Conservation (phyloP, 2,329 filamentous ascomycete species). For the Seiridium cupressi region DNA sequence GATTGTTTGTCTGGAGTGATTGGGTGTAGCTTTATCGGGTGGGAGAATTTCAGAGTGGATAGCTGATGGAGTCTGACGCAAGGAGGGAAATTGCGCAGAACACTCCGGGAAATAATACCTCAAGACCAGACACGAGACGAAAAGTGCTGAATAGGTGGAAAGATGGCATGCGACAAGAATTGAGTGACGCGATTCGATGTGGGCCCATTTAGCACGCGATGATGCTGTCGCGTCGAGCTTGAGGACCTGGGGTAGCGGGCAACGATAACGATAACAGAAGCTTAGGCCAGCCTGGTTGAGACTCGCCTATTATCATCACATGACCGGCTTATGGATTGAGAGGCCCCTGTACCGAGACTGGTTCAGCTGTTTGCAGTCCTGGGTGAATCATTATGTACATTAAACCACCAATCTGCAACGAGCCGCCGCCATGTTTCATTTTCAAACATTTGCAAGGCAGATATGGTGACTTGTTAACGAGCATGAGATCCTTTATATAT, state of each 20-base stretch:
- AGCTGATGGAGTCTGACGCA: too few species aligned
- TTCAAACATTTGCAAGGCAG: too few species aligned
- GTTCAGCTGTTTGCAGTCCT: not conserved
- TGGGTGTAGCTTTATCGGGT: not conserved
- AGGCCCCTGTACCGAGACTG: not conserved
- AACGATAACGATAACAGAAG: not conserved
- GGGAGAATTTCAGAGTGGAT: not conserved
- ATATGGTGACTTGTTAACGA: too few species aligned
- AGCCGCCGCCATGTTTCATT: not conserved
- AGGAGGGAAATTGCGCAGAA: too few species aligned
- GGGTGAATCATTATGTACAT: too few species aligned
- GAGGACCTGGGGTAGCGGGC: not conserved
- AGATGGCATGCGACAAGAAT: not conserved
- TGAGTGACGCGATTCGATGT: constrained; percentile 4
- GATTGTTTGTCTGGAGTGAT: not conserved
- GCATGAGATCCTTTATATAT: too few species aligned
- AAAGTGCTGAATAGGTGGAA: not conserved
- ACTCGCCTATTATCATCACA: not conserved
- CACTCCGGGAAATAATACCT: too few species aligned
- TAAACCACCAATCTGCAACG: too few species aligned
- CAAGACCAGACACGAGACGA: too few species aligned
- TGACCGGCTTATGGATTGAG: not conserved
- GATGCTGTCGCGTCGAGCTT: not conserved
- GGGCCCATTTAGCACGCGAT: not conserved
- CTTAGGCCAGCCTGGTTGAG: not conserved